Evolutionary conservation across 495 filamentous ascomycete genomes (phyloP).

Genomic region (Penicillium turbatum): DNA sequence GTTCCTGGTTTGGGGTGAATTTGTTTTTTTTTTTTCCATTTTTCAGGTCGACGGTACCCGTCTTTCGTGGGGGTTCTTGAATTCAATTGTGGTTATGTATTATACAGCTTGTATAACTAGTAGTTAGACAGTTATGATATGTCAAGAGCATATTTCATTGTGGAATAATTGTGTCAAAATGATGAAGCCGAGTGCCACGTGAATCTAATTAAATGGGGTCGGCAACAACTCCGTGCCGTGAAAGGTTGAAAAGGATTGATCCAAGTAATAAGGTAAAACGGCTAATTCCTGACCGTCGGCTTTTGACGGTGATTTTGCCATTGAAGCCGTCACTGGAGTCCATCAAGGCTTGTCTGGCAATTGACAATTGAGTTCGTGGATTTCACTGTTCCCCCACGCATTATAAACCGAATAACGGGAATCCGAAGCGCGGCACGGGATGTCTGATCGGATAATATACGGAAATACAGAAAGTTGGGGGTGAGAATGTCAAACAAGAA

Average conservation of each 20-base stretch:
- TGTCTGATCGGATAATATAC: not conserved
- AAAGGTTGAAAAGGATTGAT: not conserved
- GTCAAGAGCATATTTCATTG: not conserved
- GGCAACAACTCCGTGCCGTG: conserved; percentile 11
- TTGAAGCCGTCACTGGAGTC: no score
- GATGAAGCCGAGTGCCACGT: not conserved
- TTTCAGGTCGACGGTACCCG: not conserved
- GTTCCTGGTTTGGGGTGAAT: not conserved
- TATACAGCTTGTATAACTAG: no score
- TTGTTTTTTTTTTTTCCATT: conserved; percentile 1
- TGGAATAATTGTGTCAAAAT: not conserved
- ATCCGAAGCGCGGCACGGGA: conserved; percentile 12
- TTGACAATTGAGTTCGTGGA: no score
- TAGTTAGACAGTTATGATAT: no score
- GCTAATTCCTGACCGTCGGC: not conserved
- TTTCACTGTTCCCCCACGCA: no score
- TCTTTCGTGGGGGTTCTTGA: not conserved
- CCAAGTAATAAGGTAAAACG: not conserved
- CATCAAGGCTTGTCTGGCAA: no score
- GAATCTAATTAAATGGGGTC: not conserved
- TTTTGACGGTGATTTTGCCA: no score
- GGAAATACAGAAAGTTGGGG: no score
- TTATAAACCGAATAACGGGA: conserved; percentile 1
- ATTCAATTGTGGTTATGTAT: no score
- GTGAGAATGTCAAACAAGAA: conserved; percentile 7